Evolutionary conservation across 805 yeast species (phyloP).

Genomic region (Sugiyamaella mastotermitis): DNA sequence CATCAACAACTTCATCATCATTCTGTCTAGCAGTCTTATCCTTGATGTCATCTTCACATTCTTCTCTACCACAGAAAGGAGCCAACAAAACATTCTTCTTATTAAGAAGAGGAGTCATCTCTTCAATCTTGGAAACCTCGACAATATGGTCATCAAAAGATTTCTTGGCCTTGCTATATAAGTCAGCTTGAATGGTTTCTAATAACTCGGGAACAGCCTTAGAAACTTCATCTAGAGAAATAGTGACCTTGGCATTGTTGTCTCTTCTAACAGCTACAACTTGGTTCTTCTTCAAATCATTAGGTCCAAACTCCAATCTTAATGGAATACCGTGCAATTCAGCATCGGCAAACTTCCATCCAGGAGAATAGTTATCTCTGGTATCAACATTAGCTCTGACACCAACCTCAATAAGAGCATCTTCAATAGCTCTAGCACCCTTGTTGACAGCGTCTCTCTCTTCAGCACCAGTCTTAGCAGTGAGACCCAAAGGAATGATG

Average conservation of each 20-base stretch:
- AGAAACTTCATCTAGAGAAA: constrained; percentile 61
- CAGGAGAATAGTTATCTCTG: constrained; percentile 93
- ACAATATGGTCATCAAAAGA: constrained; percentile 81
- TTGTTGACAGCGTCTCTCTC: constrained; percentile 61
- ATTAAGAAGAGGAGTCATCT: constrained; percentile 89
- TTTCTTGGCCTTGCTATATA: constrained; percentile 74
- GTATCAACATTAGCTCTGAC: constrained; percentile 80
- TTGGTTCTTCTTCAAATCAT: constrained; percentile 74
- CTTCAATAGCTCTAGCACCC: constrained; percentile 67
- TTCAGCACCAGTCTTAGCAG: constrained; percentile 76
- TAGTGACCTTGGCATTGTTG: constrained; percentile 65
- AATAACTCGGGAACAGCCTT: constrained; percentile 65
- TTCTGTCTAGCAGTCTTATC: constrained; percentile 73
- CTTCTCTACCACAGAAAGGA: constrained; percentile 96
- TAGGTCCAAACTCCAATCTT: constrained; percentile 94
- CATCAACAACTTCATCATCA: constrained; percentile 81
- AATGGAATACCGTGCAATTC: constrained; percentile 95
- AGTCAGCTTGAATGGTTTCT: constrained; percentile 71
- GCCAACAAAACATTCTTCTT: constrained; percentile 83
- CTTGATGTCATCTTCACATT: constrained; percentile 96
- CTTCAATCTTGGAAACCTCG: constrained; percentile 76
- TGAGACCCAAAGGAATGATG: constrained; percentile 91
- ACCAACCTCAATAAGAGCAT: constrained; percentile 50
- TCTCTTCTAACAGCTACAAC: constrained; percentile 93
- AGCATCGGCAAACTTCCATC: constrained; percentile 98